Conservation (phyloP, 169 alveolate species). For the Neospora caninum region DNA sequence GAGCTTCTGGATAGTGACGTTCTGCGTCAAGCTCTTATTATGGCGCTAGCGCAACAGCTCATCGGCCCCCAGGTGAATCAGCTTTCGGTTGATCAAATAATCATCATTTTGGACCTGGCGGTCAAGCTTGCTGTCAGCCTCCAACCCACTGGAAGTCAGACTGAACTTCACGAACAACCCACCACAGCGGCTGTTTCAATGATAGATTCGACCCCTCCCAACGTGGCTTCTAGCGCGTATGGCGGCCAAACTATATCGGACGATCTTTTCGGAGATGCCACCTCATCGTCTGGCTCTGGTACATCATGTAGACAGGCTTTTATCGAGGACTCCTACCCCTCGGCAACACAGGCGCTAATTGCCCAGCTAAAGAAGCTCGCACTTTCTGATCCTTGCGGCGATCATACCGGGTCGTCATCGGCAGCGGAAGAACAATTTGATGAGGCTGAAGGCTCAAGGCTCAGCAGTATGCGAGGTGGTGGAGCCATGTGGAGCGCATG, state of each 20-base stretch:
- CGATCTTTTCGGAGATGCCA: constrained; percentile 29
- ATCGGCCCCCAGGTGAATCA: constrained; percentile 53
- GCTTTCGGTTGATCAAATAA: constrained; percentile 48
- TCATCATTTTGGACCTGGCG: constrained; percentile 45
- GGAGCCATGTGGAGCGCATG: constrained; percentile 20
- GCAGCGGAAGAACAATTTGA: background rate
- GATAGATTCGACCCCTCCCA: background rate
- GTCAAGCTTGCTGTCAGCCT: constrained; percentile 54
- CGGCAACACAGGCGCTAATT: constrained; percentile 32
- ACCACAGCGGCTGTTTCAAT: background rate
- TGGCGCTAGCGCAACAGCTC: constrained; percentile 59
- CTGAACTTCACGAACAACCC: background rate
- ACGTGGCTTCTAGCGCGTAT: background rate
- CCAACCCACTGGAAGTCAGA: constrained; percentile 23
- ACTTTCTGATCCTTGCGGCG: background rate
- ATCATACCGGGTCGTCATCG: background rate
- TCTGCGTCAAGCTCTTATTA: constrained; percentile 9
- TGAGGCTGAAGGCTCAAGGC: background rate
- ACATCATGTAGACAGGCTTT: background rate
- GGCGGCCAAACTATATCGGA: background rate
- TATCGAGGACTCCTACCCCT: constrained; percentile 6
- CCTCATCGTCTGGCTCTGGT: constrained; percentile 4
- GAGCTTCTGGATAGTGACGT: constrained; percentile 11
- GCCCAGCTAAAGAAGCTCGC: constrained; percentile 22
- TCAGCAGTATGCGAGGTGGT: background rate